Conservation (phyloP, 2,329 filamentous ascomycete species). For the Fusarium zealandicum region DNA sequence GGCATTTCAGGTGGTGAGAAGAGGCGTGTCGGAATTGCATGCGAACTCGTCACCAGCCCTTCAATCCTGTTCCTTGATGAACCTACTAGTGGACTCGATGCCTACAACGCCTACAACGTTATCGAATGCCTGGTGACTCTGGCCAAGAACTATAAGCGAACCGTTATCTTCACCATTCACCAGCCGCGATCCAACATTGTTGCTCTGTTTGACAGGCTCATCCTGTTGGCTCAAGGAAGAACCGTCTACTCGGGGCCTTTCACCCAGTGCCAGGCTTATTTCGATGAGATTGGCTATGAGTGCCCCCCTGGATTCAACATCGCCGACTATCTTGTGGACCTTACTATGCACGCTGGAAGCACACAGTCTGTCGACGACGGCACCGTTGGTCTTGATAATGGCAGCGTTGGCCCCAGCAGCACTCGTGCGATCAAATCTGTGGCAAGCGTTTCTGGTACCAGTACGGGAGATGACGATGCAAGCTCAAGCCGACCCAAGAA, state of each 20-base stretch:
- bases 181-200: constrained; percentile 98
- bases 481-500: constrained; percentile 67
- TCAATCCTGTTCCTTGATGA: constrained; percentile 98
- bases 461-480: constrained; percentile 72
- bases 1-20: constrained; percentile 98
- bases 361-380: constrained; percentile 64
- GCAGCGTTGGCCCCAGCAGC: constrained; percentile 82
- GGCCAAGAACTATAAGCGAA: constrained; percentile 95
- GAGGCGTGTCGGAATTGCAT: constrained; percentile 93
- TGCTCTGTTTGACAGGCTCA: constrained; percentile 91
- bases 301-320: constrained; percentile 99
- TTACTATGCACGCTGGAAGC: constrained; percentile 92
- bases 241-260: constrained; percentile 96
- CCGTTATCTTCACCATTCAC: constrained; percentile 97
- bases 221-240: constrained; percentile 86
- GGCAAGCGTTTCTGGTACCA: constrained; percentile 80
- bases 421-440: constrained; percentile 90
- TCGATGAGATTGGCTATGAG: constrained; percentile 87
- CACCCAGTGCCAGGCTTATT: constrained; percentile 86
- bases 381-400: constrained; percentile 59
- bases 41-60: constrained; percentile 95
- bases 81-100: constrained; percentile 93
- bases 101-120: constrained; percentile 98
- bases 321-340: constrained; percentile 94
- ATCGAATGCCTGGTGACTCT: constrained; percentile 94